Conservation (phyloP, 768 basidiomycete species). For the Podaxis sp. region DNA sequence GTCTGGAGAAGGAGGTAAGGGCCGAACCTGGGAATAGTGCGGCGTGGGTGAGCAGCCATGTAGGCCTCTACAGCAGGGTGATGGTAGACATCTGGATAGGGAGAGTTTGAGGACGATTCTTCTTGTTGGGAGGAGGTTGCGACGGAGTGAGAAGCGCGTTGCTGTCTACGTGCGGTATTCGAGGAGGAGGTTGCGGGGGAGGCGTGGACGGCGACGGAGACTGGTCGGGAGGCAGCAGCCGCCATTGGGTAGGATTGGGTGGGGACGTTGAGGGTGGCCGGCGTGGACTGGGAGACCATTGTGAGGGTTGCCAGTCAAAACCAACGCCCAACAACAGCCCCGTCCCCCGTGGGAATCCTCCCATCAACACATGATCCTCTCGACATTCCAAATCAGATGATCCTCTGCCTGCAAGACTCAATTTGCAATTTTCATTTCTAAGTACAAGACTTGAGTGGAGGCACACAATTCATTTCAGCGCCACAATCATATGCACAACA, state of each 20-base stretch:
- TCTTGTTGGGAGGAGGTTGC: constrained; percentile 33
- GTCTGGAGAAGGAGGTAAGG: constrained; percentile 96
- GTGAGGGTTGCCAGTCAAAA: constrained; percentile 1
- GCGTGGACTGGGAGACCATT: constrained; percentile 4
- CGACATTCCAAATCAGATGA: background rate
- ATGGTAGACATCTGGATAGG: constrained; percentile 73
- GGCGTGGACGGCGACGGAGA: constrained; percentile 57
- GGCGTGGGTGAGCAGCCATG: constrained; percentile 75
- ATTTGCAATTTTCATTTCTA: no score
- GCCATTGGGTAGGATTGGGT: constrained; percentile 23
- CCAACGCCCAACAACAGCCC: background rate
- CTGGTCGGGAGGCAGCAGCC: constrained; percentile 42
- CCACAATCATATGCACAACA: no score
- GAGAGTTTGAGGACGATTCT: constrained; percentile 39
- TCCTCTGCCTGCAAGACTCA: background rate
- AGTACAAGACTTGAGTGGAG: no score
- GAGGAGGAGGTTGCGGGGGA: constrained; percentile 37
- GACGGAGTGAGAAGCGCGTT: constrained; percentile 75
- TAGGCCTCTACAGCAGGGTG: constrained; percentile 88
- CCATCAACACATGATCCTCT: background rate
- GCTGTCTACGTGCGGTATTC: constrained; percentile 43
- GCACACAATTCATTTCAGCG: no score
- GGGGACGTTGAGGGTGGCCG: background rate
- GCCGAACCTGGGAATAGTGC: constrained; percentile 92
- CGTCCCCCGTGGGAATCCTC: background rate